Conservation (phyloP, 1,284 basidiomycete genomes). For the Trichosporon sp. region DNA sequence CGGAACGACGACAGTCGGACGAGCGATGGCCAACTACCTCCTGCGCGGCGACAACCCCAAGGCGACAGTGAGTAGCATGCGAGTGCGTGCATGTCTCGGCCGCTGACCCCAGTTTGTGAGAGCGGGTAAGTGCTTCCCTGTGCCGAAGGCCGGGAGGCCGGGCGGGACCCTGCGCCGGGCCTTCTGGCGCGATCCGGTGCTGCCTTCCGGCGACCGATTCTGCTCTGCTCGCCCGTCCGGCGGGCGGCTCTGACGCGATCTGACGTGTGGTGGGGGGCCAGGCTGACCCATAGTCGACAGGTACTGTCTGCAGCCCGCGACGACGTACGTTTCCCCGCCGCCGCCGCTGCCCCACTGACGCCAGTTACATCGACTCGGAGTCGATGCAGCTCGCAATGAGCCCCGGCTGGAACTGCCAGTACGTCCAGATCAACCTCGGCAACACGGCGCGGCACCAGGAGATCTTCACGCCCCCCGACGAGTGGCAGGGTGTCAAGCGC, state of each 20-base stretch:
- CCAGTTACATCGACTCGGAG: conserved; percentile 70
- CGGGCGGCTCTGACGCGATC: neutral
- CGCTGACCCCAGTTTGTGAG: conserved; percentile 60
- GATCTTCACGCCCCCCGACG: conserved; percentile 35
- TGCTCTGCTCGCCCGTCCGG: neutral
- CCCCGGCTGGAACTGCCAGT: conserved; percentile 52
- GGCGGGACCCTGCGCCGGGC: neutral
- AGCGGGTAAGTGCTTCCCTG: conserved; percentile 52
- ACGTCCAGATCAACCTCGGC: conserved; percentile 75
- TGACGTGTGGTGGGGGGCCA: neutral
- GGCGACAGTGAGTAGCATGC: conserved; percentile 21
- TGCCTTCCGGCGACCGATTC: conserved; percentile 46
- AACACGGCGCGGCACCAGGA: conserved; percentile 47
- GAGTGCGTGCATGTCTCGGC: neutral
- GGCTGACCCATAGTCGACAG: conserved; percentile 65
- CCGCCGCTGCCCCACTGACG: neutral
- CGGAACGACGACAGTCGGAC: conserved; percentile 38
- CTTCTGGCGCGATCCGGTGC: conserved; percentile 50
- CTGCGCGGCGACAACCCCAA: conserved; percentile 18
- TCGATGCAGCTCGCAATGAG: conserved; percentile 62
- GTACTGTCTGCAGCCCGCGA: conserved; percentile 75
- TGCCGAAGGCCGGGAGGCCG: neutral
- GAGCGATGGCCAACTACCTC: conserved; percentile 32
- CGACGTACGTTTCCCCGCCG: conserved; percentile 60
- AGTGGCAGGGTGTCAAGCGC: conserved; percentile 22